These are phyloP conservation scores for Lodderomyces orthopsilosis DNA, from an alignment of 1,139 yeast genomes.

Conservation along the genomic window DNA sequence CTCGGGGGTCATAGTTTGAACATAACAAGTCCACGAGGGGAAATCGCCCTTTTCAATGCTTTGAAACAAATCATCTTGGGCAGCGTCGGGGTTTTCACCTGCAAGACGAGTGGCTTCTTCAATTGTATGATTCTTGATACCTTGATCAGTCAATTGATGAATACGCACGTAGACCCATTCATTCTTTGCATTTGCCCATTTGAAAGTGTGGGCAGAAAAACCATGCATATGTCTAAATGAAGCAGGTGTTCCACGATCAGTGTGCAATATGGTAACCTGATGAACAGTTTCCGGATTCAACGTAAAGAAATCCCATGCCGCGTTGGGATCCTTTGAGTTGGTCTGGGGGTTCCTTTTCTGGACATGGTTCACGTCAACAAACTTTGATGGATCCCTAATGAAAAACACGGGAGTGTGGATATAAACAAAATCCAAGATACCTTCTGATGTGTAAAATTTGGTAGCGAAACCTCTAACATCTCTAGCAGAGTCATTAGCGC, in stretches of 20 bases:
- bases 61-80: constrained; percentile 62
- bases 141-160: constrained; percentile 60
- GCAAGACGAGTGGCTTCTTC: constrained; percentile 59
- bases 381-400: constrained; percentile 81
- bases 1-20: constrained; percentile 66
- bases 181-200: constrained; percentile 64
- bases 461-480: constrained; percentile 88
- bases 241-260: constrained; percentile 70
- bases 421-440: constrained; percentile 83
- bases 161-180: constrained; percentile 67
- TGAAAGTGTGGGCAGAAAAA: constrained; percentile 70
- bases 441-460: constrained; percentile 84
- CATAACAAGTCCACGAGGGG: constrained; percentile 64
- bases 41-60: constrained; percentile 55
- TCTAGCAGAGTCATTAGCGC: constrained; percentile 82
- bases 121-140: constrained; percentile 50
- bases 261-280: constrained; percentile 59
- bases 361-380: constrained; percentile 86
- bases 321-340: constrained; percentile 71
- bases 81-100: constrained; percentile 63
- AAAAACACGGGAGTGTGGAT: constrained; percentile 88
- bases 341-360: constrained; percentile 80
- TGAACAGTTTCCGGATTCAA: constrained; percentile 63
- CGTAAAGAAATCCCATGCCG: constrained; percentile 69
- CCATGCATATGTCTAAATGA: constrained; percentile 67